These are phyloP conservation scores for Stagonosporopsis cucurbitacearum DNA, from an alignment of 2,329 filamentous ascomycete genomes.

Conservation along the genomic window DNA sequence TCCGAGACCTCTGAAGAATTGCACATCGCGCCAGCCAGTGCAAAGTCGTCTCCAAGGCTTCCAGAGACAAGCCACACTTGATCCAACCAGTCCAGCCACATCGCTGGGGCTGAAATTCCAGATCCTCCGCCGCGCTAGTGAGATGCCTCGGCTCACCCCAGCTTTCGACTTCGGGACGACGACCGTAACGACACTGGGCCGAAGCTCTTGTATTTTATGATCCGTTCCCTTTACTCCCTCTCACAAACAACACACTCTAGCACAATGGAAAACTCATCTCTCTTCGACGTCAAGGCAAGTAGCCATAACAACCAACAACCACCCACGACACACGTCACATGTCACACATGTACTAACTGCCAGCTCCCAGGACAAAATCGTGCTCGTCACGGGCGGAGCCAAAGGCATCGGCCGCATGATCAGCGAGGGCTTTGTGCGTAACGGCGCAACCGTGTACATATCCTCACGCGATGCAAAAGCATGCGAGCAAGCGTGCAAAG, in stretches of 20 bases:
- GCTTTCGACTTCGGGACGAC: constrained; percentile 20
- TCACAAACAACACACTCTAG: neutral
- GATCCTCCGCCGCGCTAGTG: constrained; percentile 10
- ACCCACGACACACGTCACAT: neutral
- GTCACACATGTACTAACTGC: too few species aligned
- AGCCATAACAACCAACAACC: neutral
- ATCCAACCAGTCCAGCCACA: too few species aligned
- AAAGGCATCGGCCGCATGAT: constrained; percentile 74
- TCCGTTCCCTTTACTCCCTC: neutral
- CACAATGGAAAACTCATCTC: constrained; percentile 45
- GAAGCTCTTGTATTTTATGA: constrained; percentile 5
- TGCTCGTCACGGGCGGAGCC: constrained; percentile 56
- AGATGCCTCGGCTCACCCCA: constrained; percentile 36
- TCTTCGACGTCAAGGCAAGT: constrained; percentile 48
- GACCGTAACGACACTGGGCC: constrained; percentile 17
- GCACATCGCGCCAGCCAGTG: too few species aligned
- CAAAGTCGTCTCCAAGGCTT: too few species aligned
- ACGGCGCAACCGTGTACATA: constrained; percentile 73
- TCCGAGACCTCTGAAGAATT: too few species aligned
- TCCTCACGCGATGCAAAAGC: constrained; percentile 68
- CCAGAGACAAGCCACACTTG: too few species aligned
- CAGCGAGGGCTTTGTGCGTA: constrained; percentile 68
- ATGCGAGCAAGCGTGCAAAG: constrained; percentile 65
- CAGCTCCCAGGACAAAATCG: constrained; percentile 48
- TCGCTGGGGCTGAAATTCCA: neutral